phyloP scores from a whole-genome alignment of 306 rosid species.

The Adenanthera pavonina region DNA sequence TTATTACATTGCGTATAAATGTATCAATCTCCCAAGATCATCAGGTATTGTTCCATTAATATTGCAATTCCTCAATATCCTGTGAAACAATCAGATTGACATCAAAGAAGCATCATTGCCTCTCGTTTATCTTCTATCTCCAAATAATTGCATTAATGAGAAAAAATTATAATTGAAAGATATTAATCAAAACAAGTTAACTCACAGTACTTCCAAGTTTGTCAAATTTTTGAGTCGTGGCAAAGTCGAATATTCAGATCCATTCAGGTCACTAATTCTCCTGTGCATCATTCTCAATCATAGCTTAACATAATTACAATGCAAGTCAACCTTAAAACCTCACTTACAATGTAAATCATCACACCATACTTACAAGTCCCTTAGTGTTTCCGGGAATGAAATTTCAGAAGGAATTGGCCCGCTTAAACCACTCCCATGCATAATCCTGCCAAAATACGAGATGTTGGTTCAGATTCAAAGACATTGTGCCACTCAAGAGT shows the following conservation, averaged over 20 bases:
- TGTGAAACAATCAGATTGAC: slow-evolving; percentile 41
- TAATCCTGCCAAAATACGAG: slow-evolving; percentile 38
- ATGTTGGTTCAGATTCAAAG: neutral
- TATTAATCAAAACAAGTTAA: slow-evolving; percentile 5
- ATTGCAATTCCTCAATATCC: slow-evolving; percentile 77
- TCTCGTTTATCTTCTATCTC: neutral
- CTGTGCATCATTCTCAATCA: slow-evolving; percentile 37
- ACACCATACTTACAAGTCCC: slow-evolving; percentile 37
- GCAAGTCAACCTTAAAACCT: neutral
- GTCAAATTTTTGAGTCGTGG: slow-evolving; percentile 39
- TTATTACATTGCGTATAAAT: slow-evolving; percentile 41
- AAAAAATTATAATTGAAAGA: neutral
- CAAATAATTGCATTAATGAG: slow-evolving; percentile 28
- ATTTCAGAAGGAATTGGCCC: slow-evolving; percentile 62
- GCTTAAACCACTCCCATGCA: slow-evolving; percentile 61
- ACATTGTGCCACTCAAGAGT: slow-evolving; percentile 13
- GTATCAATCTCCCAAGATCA: slow-evolving; percentile 42
- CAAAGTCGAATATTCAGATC: slow-evolving; percentile 37
- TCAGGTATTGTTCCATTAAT: slow-evolving; percentile 56
- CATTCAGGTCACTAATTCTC: slow-evolving; percentile 61
- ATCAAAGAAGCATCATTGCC: neutral
- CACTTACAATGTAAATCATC: neutral
- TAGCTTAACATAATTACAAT: neutral
- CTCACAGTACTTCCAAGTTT: slow-evolving; percentile 45
- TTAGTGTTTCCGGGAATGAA: slow-evolving; percentile 35